Conservation (phyloP, 2,329 filamentous ascomycete genomes). For the Aspergillus sp. region DNA sequence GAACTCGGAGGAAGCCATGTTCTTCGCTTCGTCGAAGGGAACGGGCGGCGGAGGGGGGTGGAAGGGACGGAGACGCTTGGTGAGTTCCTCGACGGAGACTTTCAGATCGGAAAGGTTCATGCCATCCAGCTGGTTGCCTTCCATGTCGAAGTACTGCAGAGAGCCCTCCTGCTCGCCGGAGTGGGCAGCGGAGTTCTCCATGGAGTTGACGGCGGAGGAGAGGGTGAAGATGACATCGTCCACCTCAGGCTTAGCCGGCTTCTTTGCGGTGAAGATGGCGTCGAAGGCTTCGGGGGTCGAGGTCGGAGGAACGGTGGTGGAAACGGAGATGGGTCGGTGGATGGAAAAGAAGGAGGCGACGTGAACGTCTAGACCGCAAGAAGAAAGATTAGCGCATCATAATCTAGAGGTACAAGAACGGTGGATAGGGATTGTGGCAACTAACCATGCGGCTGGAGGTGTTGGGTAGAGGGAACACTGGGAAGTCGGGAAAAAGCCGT, state of each 20-base stretch:
- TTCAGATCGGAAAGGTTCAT: conserved; percentile 61
- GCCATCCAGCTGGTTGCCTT: conserved; percentile 43
- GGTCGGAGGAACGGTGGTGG: conserved; percentile 72
- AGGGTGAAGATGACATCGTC: conserved; percentile 67
- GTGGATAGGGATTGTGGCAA: background rate
- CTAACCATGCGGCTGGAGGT: conserved; percentile 51
- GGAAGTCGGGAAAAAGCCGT: conserved; percentile 47
- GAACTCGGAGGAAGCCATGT: conserved; percentile 33
- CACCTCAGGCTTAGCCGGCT: conserved; percentile 47
- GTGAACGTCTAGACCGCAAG: conserved; percentile 67
- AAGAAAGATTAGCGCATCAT: conserved; percentile 10
- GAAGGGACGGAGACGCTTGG: conserved; percentile 75
- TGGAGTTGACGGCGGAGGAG: conserved; percentile 47
- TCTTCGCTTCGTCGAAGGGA: conserved; percentile 52
- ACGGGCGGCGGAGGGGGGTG: conserved; percentile 77
- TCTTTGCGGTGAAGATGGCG: conserved; percentile 73
- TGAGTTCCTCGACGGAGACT: conserved; percentile 68
- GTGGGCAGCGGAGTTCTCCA: conserved; percentile 43
- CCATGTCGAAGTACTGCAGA: conserved; percentile 36
- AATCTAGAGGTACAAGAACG: background rate
- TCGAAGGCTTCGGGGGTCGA: conserved; percentile 76
- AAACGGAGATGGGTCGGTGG: conserved; percentile 89
- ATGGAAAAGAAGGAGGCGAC: conserved; percentile 94
- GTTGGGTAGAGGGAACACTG: conserved; percentile 52
- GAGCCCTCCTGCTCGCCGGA: conserved; percentile 38